phyloP scores from a whole-genome alignment of 768 basidiomycete genomes.

The Podaxis sp. region DNA sequence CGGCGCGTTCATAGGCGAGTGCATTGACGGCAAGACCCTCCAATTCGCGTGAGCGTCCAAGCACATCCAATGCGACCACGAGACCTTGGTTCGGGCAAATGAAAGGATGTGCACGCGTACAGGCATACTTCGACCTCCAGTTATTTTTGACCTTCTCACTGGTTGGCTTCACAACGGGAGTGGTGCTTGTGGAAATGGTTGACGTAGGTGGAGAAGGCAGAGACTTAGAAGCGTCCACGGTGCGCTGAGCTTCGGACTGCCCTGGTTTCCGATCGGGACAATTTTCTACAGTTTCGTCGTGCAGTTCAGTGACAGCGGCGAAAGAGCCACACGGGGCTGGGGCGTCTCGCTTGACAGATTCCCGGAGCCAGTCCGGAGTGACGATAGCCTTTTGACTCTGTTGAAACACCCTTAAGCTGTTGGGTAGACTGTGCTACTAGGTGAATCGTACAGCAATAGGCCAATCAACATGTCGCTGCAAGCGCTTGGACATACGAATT shows the following conservation, averaged over 20 bases:
- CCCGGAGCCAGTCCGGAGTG: slow-evolving; percentile 64
- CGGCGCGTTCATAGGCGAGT: slow-evolving; percentile 67
- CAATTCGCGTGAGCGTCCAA: slow-evolving; percentile 53
- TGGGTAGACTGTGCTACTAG: background rate
- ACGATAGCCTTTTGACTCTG: slow-evolving; percentile 67
- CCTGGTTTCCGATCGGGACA: slow-evolving; percentile 35
- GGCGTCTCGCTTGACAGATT: slow-evolving; percentile 43
- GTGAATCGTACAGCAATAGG: slow-evolving; percentile 50
- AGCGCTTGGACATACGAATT: slow-evolving; percentile 58
- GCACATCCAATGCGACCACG: slow-evolving; percentile 50
- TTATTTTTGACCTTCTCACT: slow-evolving; percentile 22
- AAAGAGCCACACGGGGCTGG: slow-evolving; percentile 51
- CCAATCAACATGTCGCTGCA: slow-evolving; percentile 70
- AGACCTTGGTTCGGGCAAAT: slow-evolving; percentile 66
- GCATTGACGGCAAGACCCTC: slow-evolving; percentile 68
- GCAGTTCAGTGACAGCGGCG: slow-evolving; percentile 49
- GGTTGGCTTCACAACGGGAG: slow-evolving; percentile 17
- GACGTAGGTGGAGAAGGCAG: background rate
- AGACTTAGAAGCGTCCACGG: slow-evolving; percentile 2
- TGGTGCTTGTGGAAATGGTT: background rate
- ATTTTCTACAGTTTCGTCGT: slow-evolving; percentile 37
- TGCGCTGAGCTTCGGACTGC: background rate
- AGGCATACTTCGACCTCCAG: slow-evolving; percentile 47
- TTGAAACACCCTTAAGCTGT: background rate
- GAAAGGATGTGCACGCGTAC: slow-evolving; percentile 60